Percentiles rank a stretch among this genome's conserved stretches.
These are phyloP conservation scores for Arctium lappa DNA, from an alignment of 129 eudicot species.

Conservation along the genomic window DNA sequence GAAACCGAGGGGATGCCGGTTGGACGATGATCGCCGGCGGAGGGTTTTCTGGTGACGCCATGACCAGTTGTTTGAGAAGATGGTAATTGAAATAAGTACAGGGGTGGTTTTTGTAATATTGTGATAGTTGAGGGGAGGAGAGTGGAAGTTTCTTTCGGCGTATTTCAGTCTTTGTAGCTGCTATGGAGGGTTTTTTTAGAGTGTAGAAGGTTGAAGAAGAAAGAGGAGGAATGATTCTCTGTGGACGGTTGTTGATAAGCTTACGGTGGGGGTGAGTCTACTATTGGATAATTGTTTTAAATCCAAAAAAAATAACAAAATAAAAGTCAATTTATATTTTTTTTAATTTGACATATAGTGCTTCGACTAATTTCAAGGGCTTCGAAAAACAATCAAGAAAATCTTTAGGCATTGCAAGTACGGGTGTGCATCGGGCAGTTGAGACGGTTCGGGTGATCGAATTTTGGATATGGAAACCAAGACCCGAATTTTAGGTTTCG, in stretches of 20 bases:
- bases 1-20: conserved; percentile 67
- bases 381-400: too few species aligned
- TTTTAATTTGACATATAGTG: too few species aligned
- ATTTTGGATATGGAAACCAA: too few species aligned
- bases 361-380: too few species aligned
- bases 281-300: not conserved
- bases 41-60: conserved; percentile 42
- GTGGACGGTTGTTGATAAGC: conserved; percentile 21
- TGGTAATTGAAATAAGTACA: not conserved
- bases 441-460: too few species aligned
- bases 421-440: too few species aligned
- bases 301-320: too few species aligned
- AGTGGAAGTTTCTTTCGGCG: conserved; percentile 1
- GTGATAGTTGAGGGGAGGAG: not conserved
- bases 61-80: not conserved
- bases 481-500: too few species aligned
- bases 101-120: not conserved
- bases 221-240: conserved; percentile 9
- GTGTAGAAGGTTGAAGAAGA: conserved; percentile 28
- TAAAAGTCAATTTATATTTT: too few species aligned
- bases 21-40: conserved; percentile 48
- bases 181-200: conserved; percentile 2
- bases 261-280: conserved; percentile 16
- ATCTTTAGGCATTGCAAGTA: too few species aligned
- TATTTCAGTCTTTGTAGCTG: not conserved